Conservation (phyloP, 163 green algal genomes). For the Volvox carteri region DNA sequence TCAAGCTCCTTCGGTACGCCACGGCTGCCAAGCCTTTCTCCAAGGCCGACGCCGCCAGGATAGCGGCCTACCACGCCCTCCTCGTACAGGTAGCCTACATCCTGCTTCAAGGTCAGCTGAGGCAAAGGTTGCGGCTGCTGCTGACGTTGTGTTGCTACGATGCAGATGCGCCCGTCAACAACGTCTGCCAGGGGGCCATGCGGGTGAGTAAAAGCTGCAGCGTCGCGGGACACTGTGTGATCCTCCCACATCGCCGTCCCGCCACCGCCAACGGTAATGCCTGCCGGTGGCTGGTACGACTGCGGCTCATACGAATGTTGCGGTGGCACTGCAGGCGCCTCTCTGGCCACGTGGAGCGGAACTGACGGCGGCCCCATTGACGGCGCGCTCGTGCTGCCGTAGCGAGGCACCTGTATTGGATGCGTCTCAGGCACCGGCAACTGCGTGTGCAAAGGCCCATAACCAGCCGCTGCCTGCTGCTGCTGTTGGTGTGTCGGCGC, state of each 20-base stretch:
- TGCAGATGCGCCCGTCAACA: neutral
- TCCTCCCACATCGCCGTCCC: neutral
- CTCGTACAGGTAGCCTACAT: neutral
- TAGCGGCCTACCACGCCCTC: neutral
- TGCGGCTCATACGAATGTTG: neutral
- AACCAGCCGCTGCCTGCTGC: neutral
- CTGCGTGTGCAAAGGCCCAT: neutral
- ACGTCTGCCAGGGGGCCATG: neutral
- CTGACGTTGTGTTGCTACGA: neutral
- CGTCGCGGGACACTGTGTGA: neutral
- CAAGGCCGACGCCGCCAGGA: neutral
- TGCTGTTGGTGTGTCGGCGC: neutral
- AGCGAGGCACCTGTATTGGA: neutral
- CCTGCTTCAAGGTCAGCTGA: too few species aligned
- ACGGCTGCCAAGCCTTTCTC: neutral
- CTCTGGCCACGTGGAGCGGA: neutral
- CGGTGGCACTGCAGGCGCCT: neutral
- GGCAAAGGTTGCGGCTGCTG: neutral
- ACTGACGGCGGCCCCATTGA: neutral
- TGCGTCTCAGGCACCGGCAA: neutral
- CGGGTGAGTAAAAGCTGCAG: neutral
- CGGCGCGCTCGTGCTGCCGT: neutral
- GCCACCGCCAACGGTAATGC: neutral
- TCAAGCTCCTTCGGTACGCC: neutral
- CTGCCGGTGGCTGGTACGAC: neutral